These are phyloP conservation scores for Rhododendron williamsianum DNA, from an alignment of 148 eudicot genomes.

Conservation along the genomic window DNA sequence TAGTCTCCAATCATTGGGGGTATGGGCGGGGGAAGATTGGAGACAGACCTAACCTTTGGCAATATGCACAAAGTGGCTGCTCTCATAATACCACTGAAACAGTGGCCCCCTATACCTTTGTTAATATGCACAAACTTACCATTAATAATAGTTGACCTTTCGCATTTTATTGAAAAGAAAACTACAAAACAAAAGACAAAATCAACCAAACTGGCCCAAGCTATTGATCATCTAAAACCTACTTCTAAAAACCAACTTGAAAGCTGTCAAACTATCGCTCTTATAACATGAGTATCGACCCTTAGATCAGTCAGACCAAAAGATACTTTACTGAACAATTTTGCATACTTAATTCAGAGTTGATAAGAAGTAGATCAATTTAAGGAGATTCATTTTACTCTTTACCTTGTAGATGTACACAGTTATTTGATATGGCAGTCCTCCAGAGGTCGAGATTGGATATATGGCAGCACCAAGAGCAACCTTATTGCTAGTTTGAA, in stretches of 20 bases:
- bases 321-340: neutral
- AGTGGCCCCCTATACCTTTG: no score
- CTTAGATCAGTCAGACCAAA: neutral
- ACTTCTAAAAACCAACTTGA: neutral
- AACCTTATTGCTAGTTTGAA: slow-evolving; percentile 50
- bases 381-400: neutral
- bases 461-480: slow-evolving; percentile 55
- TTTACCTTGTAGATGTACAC: slow-evolving; percentile 37
- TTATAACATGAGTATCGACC: neutral
- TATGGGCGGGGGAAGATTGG: no score
- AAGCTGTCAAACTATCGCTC: neutral
- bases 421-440: slow-evolving; percentile 31
- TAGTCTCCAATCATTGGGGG: no score
- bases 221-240: neutral
- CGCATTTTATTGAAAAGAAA: no score
- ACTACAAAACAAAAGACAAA: neutral
- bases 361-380: neutral
- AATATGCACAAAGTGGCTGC: no score
- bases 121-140: no score
- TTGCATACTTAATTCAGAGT: neutral
- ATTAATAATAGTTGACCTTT: no score
- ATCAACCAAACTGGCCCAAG: neutral
- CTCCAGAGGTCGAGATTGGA: slow-evolving; percentile 33
- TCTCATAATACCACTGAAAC: no score
- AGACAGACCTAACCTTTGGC: no score